Evolutionary conservation across 164 flowering plant genomes (phyloP).

Genomic region (Litsea cubeba): DNA sequence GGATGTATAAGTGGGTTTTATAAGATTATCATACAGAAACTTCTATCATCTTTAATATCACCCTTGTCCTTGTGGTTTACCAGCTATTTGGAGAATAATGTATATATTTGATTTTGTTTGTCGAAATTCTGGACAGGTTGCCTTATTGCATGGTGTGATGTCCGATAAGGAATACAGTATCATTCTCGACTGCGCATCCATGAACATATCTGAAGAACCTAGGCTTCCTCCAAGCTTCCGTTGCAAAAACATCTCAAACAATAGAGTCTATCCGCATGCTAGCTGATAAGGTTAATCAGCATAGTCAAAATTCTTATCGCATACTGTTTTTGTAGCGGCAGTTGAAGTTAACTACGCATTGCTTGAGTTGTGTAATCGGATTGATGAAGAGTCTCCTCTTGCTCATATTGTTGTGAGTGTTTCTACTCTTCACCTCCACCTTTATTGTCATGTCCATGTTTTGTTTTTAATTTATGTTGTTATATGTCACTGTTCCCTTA

Average conservation of each 20-base stretch:
- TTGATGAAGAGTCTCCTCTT: constrained; percentile 72
- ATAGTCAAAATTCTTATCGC: constrained; percentile 75
- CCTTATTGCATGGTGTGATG: constrained; percentile 73
- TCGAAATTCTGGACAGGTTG: constrained; percentile 52
- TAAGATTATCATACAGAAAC: neutral
- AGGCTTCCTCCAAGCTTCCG: constrained; percentile 90
- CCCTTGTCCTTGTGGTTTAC: neutral
- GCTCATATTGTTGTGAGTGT: constrained; percentile 82
- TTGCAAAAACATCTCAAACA: constrained; percentile 43
- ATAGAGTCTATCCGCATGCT: constrained; percentile 73
- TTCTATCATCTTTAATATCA: neutral
- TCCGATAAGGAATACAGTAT: constrained; percentile 78
- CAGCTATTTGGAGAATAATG: neutral
- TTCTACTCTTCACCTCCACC: neutral
- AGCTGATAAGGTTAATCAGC: constrained; percentile 86
- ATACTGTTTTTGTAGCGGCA: constrained; percentile 63
- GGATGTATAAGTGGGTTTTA: neutral
- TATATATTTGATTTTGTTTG: neutral
- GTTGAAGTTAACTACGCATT: constrained; percentile 75
- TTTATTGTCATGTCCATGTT: too few relatives aligned
- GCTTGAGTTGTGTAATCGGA: constrained; percentile 75
- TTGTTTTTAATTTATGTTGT: too few relatives aligned
- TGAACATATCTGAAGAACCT: constrained; percentile 77
- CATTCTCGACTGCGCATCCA: constrained; percentile 62
- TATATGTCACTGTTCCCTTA: neutral